Base-by-base conservation (phyloP, 2,329 filamentous ascomycete species). In the Cephalotrichum gorgonifer region DNA sequence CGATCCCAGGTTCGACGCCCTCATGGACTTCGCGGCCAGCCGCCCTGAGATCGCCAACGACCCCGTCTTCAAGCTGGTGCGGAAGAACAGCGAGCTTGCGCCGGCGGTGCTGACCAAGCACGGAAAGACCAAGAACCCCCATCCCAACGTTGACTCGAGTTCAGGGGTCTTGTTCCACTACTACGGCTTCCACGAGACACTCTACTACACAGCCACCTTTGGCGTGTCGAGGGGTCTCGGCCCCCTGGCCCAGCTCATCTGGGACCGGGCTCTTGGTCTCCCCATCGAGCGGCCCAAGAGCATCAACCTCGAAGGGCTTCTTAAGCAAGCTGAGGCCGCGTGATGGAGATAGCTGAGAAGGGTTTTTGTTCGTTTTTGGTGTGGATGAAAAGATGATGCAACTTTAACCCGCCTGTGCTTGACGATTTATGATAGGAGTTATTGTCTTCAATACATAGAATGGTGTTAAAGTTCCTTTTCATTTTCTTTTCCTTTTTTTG, bases 251-350 rank as follows among this genome's bases (percentile, higher is more conserved):
- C 93, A 98, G 69, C 76, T 98, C 55, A 85, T 98, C 64, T 97
- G 93, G 93, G 91, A 97, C 66, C 81, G 93, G 45, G 90, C 90
- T 15, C 70, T 98, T 54, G 93, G 93, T 48, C 73, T 97, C 63
- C 93, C 93, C 11, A 98, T 98, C 61, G 93, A 98, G 81, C 78
- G 91, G 54, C 93, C 93, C 45, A 98, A 98, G 86, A 95, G 88
- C 69, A 95, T 97, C 64, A 93, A 95, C 70, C 74, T 98, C 50
- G 77, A 87, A 65, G 91, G 91, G 11, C 71, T 98, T 56, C 71
- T 95, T 56, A 85, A 90, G 66, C 65, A 79, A 62, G 78, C 75
- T 30, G 75, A 78, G 63, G 62, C 63, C 25, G 57, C 69, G 53
- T 74, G 62, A 60, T 27, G 28, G 22, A 12, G 62, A 60, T 27